Conservation (phyloP, 108 stramenopile genomes). For the Pseudonitzschia delicatissima region DNA sequence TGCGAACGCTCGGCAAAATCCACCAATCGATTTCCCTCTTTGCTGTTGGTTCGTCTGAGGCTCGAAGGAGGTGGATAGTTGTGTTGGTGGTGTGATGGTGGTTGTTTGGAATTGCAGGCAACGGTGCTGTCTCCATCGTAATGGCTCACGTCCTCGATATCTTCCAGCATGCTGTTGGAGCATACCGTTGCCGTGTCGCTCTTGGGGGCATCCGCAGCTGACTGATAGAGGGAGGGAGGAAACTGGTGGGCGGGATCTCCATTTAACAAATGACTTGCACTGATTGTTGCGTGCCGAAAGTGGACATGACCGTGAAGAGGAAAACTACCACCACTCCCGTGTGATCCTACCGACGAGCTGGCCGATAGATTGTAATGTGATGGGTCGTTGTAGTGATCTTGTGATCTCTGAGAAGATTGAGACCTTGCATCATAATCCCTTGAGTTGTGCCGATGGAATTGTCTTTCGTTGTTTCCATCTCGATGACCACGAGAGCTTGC, state of each 20-base stretch:
- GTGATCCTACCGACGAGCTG: conserved; percentile 18
- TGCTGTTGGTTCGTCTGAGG: conserved; percentile 7
- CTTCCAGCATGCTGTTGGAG: conserved; percentile 50
- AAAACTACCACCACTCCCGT: conserved; percentile 14
- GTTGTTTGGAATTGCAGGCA: not conserved
- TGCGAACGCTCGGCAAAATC: conserved; percentile 23
- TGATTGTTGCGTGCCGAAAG: conserved; percentile 1
- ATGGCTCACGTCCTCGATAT: conserved; percentile 43
- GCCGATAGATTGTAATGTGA: conserved; percentile 3
- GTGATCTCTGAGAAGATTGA: conserved; percentile 1
- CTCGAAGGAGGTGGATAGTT: not conserved
- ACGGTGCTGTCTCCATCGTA: conserved; percentile 12
- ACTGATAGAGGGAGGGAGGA: conserved; percentile 34
- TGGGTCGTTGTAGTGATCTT: not conserved
- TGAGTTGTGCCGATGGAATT: not conserved
- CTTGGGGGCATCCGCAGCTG: conserved; percentile 44
- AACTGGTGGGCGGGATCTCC: conserved; percentile 25
- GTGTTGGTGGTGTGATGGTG: not conserved
- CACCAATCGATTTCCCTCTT: conserved; percentile 20
- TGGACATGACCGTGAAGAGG: conserved; percentile 16
- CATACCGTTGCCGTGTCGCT: conserved; percentile 62
- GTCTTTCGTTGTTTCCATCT: not conserved
- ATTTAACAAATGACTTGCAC: conserved; percentile 18
- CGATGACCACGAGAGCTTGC: not conserved
- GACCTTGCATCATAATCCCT: conserved; percentile 17